phyloP scores from a whole-genome alignment of 768 basidiomycete genomes.

The Leucosporidium creatinivorum region DNA sequence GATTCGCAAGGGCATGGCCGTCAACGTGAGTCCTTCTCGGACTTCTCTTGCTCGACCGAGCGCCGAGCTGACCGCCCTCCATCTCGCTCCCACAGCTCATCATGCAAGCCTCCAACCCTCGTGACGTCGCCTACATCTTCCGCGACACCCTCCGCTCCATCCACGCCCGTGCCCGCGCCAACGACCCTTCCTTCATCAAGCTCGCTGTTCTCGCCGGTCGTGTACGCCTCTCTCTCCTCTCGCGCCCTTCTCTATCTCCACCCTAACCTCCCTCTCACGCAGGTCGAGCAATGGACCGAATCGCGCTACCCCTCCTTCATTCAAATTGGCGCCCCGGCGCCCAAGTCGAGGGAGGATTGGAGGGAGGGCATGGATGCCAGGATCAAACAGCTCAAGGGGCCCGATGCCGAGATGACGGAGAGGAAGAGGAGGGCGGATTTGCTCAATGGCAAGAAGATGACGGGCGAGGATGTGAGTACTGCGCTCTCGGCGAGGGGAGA shows the following conservation, averaged over 20 bases:
- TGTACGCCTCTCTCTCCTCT: slow-evolving; percentile 45
- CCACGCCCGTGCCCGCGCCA: slow-evolving; percentile 66
- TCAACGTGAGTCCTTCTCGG: slow-evolving; percentile 52
- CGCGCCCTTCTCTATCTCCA: background rate
- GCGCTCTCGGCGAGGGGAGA: background rate
- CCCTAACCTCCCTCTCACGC: slow-evolving; percentile 2
- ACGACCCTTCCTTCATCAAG: slow-evolving; percentile 79
- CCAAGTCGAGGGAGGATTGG: slow-evolving; percentile 17
- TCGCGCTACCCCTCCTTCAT: slow-evolving; percentile 91
- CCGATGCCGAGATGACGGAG: slow-evolving; percentile 12
- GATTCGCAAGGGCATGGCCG: slow-evolving; percentile 86
- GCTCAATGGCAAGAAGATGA: slow-evolving; percentile 10
- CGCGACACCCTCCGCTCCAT: slow-evolving; percentile 71
- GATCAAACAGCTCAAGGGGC: slow-evolving; percentile 25
- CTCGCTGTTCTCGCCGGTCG: slow-evolving; percentile 77
- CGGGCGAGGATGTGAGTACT: slow-evolving; percentile 19
- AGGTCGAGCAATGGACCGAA: slow-evolving; percentile 92
- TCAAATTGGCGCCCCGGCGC: slow-evolving; percentile 12
- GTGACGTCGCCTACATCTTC: slow-evolving; percentile 85
- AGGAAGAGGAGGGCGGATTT: background rate
- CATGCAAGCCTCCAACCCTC: slow-evolving; percentile 81
- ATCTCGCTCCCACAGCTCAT: slow-evolving; percentile 57
- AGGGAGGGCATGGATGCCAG: slow-evolving; percentile 25
- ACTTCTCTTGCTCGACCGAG: background rate
- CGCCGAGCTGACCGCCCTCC: background rate